Base-by-base conservation (phyloP, 371 early-diverging fungal genomes). In the Mucor irregularis region DNA sequence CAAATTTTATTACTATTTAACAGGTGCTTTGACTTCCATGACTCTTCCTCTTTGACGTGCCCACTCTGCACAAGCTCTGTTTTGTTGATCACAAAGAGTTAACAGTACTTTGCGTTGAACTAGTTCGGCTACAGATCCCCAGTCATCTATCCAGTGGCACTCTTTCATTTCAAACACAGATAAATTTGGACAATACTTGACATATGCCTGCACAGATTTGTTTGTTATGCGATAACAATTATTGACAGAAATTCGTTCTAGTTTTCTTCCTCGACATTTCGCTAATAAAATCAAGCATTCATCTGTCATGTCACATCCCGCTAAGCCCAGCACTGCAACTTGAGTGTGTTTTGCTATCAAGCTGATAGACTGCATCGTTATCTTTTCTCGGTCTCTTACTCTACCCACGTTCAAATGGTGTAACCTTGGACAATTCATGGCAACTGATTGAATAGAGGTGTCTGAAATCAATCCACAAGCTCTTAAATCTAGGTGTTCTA, bases 131-230 rank as follows among this genome's bases (percentile, higher is more conserved):
- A 79, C 68, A 4, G 67, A 44, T 25, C 39, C 62, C 79, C 79
- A 79, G 39, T 79, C 76, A 34, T 71, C 56, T 13, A 79, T 62
- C 44, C 64, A 56, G 47, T 75, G 72, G 35, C 85, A 84, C 26
- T 84, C 79, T 42, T 82, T 82, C 68, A 84, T 80, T 63, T 82
- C 83, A 63, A 84, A 79, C 1, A 84, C 85, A 10, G 78, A 72
- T 13, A 84, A 55, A 31, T 72, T 74, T 1, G 72, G 76, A 42
- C 83, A 84, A 37, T 76, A 51, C 22, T 61, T 54, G 35, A 80
- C 74, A 56, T 76, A 57, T 0, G 79, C 73, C 24, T 69, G 73
- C 30, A 84, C 43, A 2, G 81, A 58, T 9, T 69, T 62, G 53
- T 83, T 80, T 29, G 82, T 82, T 42, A 84, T 61, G 45, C 68